Evolutionary conservation across 352 stramenopile species (phyloP), one percentile per base, ranked within the genome.

Genomic region (Saprolegnia diclina): DNA sequence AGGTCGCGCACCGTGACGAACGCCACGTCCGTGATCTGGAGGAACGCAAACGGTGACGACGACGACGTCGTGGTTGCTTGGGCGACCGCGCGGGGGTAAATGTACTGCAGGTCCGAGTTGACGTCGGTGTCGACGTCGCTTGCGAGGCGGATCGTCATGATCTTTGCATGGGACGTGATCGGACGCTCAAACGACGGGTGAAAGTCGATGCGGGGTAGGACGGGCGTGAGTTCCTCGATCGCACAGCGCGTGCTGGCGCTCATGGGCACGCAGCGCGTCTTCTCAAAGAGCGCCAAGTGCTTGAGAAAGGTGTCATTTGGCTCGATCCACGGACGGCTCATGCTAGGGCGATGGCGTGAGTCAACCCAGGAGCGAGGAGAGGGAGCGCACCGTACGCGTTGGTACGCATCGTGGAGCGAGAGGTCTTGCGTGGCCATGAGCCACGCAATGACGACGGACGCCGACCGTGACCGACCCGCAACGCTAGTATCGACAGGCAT

Each of bases 291-390:
- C 22, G 74, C 37, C 19, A 92, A 67, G 64, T 90, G 78, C 4
- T 35, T 57, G 22, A 75, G 77, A 46, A 92, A 92, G 44, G 79
- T 72, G 2, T 72, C 24, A 40, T 92, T 92, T 59, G 89, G 85
- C 19, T 79, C 77, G 32, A 92, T 81, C 84, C 84, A 92, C 40
- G 84, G 82, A 0, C 84, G 81, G 46, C 84, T 73, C 35, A 79
- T 71, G 18, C 83, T 91, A 55, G 0, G 9, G 35, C 13, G 35
- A 26, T 59, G 18, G 4, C 3, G 37, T 44, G 9, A 22, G 65
- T 66, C 19, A 14, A 55, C 32, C 56, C 1, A 1, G 38, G 3
- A 46, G n/a, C n/a, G n/a, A 5, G 64, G 22, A 14, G 26, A 55
- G 0, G 10, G 38, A 18, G 57, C 72, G 10, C 52, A 89, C 82